Evolutionary conservation across 768 basidiomycete genomes (phyloP), one percentile per base, ranked within the genome.

Genomic region (Boletales sp.): DNA sequence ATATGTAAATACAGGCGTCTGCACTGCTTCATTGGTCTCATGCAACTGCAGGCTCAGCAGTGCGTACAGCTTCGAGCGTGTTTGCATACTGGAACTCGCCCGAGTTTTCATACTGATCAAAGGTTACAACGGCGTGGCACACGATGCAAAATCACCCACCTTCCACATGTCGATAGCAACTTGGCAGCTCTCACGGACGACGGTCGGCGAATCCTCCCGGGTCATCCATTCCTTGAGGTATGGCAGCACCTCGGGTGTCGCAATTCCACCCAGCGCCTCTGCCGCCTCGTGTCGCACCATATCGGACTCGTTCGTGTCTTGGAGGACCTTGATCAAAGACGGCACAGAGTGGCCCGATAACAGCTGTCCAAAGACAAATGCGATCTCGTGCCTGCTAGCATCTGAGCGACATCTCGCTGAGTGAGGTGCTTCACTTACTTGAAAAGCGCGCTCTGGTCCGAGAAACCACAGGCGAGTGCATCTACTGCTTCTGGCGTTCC

Each of bases 231-330:
- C 88, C 57, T 83, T 82, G 34, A 99, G 72, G 55, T 93, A 79
- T 2, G 88, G 86, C 32, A 97, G 75, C 4, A 96, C 94, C 47
- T 95, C 93, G 0, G 91, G 90, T 2, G 87, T 92, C 25, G 87
- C 94, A 49, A 99, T 98, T 5, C 95, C 92, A n/a, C 96, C 96
- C 0, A 99, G 79, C 8, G 96, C 96, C 69, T 99, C 96, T 4
- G 96, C 96, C 21, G 95, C 96, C 69, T 99, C 96, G 59, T 99
- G 96, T 31, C 96, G 82, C 10, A 99, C 96, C 95, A 99, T 98
- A 49, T 94, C 92, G 11, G 86, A 86, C 68, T 98, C 96, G 2
- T 71, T 63, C 2, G 66, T 48, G 56, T 93, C 72, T 56, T 81
- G 74, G n/a, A 99, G 75, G 28, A 95, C 90, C 35, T 78, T 69